Evolutionary conservation across 176 grass and related monocot species (phyloP).

Genomic region (Calamus simplicifolius): DNA sequence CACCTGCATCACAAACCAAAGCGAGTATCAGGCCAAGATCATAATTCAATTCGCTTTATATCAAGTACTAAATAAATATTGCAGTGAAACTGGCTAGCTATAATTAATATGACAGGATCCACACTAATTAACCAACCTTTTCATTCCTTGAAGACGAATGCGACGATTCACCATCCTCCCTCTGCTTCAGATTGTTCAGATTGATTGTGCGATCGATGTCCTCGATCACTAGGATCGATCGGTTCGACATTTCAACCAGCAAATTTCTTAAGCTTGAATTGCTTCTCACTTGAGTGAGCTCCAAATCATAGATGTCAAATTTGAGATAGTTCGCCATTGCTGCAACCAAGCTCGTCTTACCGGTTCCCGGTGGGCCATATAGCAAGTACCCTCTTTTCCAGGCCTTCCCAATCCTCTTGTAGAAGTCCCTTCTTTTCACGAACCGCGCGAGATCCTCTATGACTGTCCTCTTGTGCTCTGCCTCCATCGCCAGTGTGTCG

Average conservation of each 20-base stretch:
- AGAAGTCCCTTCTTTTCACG: conserved; percentile 67
- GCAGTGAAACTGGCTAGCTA: too few species aligned
- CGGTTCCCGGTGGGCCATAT: conserved; percentile 73
- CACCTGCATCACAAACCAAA: background rate
- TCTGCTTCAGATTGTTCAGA: conserved; percentile 25
- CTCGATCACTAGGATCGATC: conserved; percentile 82
- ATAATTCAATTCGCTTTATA: too few species aligned
- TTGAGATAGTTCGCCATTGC: conserved; percentile 92
- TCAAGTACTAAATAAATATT: too few species aligned
- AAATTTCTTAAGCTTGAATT: conserved; percentile 45
- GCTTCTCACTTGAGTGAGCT: conserved; percentile 62
- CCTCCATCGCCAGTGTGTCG: conserved; percentile 68
- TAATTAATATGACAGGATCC: too few species aligned
- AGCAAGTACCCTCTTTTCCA: conserved; percentile 92
- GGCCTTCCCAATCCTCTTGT: conserved; percentile 71
- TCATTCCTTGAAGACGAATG: too few species aligned
- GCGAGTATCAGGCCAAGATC: too few species aligned
- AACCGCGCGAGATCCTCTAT: conserved; percentile 78
- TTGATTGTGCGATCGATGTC: conserved; percentile 78
- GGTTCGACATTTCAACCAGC: conserved; percentile 63
- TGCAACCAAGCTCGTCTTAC: conserved; percentile 86
- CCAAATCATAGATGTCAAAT: conserved; percentile 90
- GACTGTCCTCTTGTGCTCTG: conserved; percentile 38
- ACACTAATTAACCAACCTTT: too few species aligned
- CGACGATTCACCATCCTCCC: conserved; percentile 23